Percentiles rank a stretch among this genome's conserved stretches.
Evolutionary conservation across 108 stramenopile species (phyloP).

Genomic region (Cylindrotheca closterium): DNA sequence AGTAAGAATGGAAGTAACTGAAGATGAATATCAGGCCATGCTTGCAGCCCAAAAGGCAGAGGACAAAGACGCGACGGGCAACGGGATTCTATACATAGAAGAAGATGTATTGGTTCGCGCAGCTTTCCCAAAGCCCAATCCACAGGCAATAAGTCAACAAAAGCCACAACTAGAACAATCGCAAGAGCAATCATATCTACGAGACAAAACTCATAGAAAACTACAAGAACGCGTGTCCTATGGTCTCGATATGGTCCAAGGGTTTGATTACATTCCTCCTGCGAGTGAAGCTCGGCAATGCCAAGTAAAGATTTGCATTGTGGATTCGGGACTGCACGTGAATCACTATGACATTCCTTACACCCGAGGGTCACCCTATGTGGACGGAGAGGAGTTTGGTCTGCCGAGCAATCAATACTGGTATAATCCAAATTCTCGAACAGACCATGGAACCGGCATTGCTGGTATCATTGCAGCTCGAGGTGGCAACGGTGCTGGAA

Average conservation of each 20-base stretch:
- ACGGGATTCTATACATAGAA: not conserved
- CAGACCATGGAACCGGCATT: constrained; percentile 38
- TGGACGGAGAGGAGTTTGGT: constrained; percentile 9
- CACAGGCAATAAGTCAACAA: too few relatives aligned
- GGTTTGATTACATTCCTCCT: constrained; percentile 3
- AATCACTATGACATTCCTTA: constrained; percentile 41
- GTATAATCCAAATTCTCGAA: constrained; percentile 2
- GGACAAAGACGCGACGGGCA: constrained; percentile 5
- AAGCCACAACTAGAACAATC: not conserved
- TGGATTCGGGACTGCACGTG: constrained; percentile 54
- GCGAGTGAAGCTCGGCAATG: not conserved
- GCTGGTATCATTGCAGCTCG: constrained; percentile 60
- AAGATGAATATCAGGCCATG: not conserved
- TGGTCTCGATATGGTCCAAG: constrained; percentile 28
- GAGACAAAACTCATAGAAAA: not conserved
- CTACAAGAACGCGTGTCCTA: constrained; percentile 6
- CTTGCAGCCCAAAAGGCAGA: not conserved
- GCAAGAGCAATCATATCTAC: not conserved
- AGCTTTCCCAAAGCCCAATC: not conserved
- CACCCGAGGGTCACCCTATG: not conserved
- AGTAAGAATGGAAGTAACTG: not conserved
- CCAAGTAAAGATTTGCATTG: constrained; percentile 49
- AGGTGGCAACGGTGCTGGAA: constrained; percentile 42
- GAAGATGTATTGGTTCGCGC: not conserved
- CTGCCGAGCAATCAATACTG: not conserved